Evolutionary conservation across 1,139 yeast species (phyloP), one percentile per base, ranked within the genome.

Genomic region (Debaryomyces coudertii): DNA sequence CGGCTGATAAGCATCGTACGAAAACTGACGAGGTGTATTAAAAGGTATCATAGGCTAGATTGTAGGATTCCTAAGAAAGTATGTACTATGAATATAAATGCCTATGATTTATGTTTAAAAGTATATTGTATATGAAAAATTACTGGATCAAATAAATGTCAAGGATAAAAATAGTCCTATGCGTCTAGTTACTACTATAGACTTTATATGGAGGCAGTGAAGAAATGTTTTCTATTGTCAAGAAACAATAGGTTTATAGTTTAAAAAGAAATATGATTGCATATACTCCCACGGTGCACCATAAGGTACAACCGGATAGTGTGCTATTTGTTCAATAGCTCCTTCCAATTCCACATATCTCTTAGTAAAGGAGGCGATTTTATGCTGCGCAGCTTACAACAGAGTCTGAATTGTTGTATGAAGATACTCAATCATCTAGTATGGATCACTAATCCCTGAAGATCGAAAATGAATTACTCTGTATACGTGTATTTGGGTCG

Each of bases 201-300:
- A 18, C 18, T 29, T 28, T 38, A 38, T 38, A 38, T 38, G 28
- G 34, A 38, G 41, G 41, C 41, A 38, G 34, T 38, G 41, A 38
- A 38, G 41, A 34, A 38, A 38, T 28, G 31, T 38, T 14, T 16
- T 38, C 27, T 27, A 38, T 38, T 38, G 41, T 38, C 16, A 33
- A n/a, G 11, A 14, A 38, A 38, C 41, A 38, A 38, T 38, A 16
- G 18, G 25, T 11, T 23, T 11, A 9, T 38, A 16, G 33, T 34
- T 37, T 28, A 28, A 27, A 38, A 38, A 38, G 41, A 27, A 38
- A 38, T 27, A 38, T 28, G 28, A 28, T 16, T 28, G 41, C 41
- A 27, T 38, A 38, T 35, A 35, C 36, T 18, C 24, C n/a, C 11
- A 11, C 18, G 22, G 14, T 8, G 12, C 41, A 16, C 23, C 15